Evolutionary conservation across 768 basidiomycete species (phyloP).

Genomic region (Cantharellus anzutake): DNA sequence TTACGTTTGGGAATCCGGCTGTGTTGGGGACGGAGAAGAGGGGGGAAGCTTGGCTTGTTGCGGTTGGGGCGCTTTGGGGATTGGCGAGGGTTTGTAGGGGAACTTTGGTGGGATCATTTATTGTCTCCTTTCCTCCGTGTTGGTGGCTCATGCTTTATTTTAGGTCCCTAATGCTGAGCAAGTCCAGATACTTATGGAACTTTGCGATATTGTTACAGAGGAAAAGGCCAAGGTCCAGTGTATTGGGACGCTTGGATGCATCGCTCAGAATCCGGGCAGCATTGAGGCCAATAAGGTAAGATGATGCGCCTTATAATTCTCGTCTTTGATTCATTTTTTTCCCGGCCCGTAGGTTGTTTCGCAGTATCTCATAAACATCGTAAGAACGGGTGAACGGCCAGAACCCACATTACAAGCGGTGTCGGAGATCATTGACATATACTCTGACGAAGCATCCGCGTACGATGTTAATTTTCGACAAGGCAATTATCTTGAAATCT

Average conservation of each 20-base stretch:
- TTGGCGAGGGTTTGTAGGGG: conserved; percentile 61
- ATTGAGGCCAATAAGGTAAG: conserved; percentile 46
- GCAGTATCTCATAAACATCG: conserved; percentile 40
- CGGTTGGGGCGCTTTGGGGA: conserved; percentile 75
- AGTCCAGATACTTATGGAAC: conserved; percentile 41
- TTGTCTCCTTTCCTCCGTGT: background rate
- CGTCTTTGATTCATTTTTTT: background rate
- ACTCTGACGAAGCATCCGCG: conserved; percentile 64
- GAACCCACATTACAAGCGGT: conserved; percentile 61
- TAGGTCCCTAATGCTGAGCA: conserved; percentile 43
- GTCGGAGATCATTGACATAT: conserved; percentile 82
- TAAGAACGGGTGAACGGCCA: conserved; percentile 2
- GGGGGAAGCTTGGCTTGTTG: conserved; percentile 59
- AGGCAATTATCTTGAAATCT: conserved; percentile 33
- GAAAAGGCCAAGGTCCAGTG: conserved; percentile 47
- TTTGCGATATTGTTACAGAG: conserved; percentile 38
- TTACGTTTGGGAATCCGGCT: conserved; percentile 13
- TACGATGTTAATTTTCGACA: conserved; percentile 71
- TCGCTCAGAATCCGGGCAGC: conserved; percentile 48
- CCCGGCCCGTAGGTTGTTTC: conserved; percentile 33
- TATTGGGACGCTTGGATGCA: conserved; percentile 68
- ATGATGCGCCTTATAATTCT: background rate
- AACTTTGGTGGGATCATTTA: conserved; percentile 26
- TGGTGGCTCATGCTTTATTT: background rate
- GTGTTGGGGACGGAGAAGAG: conserved; percentile 47